Base-by-base conservation (phyloP, 805 yeast genomes). In the Tetrapisispora phaffii region DNA sequence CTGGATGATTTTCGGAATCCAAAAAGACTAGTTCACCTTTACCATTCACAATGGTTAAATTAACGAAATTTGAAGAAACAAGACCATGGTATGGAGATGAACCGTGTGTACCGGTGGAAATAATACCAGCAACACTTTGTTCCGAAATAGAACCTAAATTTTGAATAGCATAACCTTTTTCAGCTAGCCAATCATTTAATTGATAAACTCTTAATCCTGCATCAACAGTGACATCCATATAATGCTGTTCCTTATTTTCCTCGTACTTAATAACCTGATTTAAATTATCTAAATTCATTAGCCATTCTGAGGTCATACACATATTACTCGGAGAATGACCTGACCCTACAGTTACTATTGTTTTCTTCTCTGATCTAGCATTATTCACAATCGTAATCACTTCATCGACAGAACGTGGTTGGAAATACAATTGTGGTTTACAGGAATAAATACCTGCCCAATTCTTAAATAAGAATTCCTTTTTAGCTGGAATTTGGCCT, bases 91-190 rank as follows among this genome's bases (percentile, higher is more conserved):
- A 85, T 35, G 90, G 94, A 9, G 95, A 81, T 0, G 97, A 84
- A 7, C 98, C 98, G 59, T 90, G 98, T 0, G 97, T 88, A 24
- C 97, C 97, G 0, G 97, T 90, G 1, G 95, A 83, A 38, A 93
- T 87, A 52, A 89, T 79, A n/a, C 98, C 98, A 3, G 95, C 97
- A 22, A 88, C 72, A 15, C 95, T 84, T 62, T 90, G 97, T 50
- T 87, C 96, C 34, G 93, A 79, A 44, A 90, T 90, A 1, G 97
- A 88, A 1, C 97, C 97, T 56, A 93, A 69, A 57, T 85, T 90
- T 64, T 90, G 97, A 47, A 90, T 70, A 5, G 96, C 94, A 47
- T 86, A 74, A 1, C 83, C 82, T 50, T 76, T 72, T 12, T 68
- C 50, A 22, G 77, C 81, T 49, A 90, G 70, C 48, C 71, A 71